Base-by-base conservation (phyloP, 2,329 filamentous ascomycete species). In the Aspergillus piperis region DNA sequence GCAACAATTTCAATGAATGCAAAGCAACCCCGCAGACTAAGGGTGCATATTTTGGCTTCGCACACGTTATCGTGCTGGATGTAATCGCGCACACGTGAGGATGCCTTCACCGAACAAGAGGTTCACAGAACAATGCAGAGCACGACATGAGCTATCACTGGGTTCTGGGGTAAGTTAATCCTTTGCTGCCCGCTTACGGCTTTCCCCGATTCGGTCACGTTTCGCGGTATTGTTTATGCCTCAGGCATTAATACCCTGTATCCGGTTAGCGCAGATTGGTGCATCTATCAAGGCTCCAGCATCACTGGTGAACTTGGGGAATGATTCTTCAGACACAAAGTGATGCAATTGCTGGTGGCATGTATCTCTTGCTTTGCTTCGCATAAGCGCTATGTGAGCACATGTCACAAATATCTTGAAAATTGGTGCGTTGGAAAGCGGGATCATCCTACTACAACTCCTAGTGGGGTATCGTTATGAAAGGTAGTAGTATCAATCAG, bases 121-220 rank as follows among this genome's bases (percentile, higher is more conserved):
- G 3, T 13, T 5, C 32, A 5, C 32, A 15, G 11, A 36, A 36
- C 32, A 36, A 36, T 13, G 10, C 32, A 36, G 11, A 36, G 32
- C 5, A 13, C 11, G 47, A 8, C 10, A 19, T 17, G 41, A 44
- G 10, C 17, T 44, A 21, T 21, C 21, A 8, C 19, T 48, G 23
- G 53, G 30, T 27, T 41, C 32, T 36, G 38, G 47, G 36, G 25
- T 23, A 50, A 53, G 41, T 30, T 58, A 8, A 51, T 27, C 41
- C 41, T 44, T 44, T 17, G 41, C 39, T 44, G 41, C 41, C 41
- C 41, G 41, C 17, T n/a, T 36, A 44, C 23, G 17, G 38, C 49
- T 23, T 60, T 59, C 64, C 58, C 65, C 54, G 59, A 62, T 42
- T 64, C 57, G 63, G 56, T 64, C 61, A 63, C 64, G 62, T 66